Conservation (phyloP, 1,284 basidiomycete genomes). For the Puccinia hordei region DNA sequence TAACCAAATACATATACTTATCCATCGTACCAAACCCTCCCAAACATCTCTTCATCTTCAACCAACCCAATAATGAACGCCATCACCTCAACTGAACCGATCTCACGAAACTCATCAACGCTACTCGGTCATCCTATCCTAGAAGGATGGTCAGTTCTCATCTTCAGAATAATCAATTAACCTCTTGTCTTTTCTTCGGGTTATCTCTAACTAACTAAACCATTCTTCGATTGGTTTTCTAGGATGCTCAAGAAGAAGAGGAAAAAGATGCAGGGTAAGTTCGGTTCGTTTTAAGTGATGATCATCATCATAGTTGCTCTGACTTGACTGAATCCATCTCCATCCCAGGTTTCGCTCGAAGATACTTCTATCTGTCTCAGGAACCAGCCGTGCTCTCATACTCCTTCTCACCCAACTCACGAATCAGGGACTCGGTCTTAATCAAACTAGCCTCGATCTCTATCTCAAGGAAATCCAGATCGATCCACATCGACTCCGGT, state of each 20-base stretch:
- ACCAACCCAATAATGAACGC: neutral
- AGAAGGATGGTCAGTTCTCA: slow-evolving; percentile 50
- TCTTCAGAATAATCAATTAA: neutral
- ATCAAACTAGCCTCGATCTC: slow-evolving; percentile 47
- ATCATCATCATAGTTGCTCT: neutral
- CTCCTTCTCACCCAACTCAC: slow-evolving; percentile 47
- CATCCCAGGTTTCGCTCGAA: slow-evolving; percentile 33
- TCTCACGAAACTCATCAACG: neutral
- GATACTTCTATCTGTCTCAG: slow-evolving; percentile 49
- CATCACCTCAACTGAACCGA: neutral
- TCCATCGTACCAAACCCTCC: no score
- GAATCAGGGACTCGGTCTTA: slow-evolving; percentile 47
- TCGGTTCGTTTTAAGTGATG: neutral
- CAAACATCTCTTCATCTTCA: neutral
- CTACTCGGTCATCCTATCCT: slow-evolving; percentile 42
- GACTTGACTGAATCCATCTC: neutral
- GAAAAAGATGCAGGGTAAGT: slow-evolving; percentile 49
- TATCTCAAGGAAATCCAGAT: slow-evolving; percentile 42
- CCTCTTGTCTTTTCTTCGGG: neutral
- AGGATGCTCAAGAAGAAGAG: slow-evolving; percentile 51
- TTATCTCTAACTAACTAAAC: neutral
- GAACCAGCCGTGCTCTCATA: slow-evolving; percentile 48
- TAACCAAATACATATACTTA: no score
- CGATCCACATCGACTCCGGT: slow-evolving; percentile 50
- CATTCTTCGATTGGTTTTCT: neutral